phyloP scores from a whole-genome alignment of 2,329 filamentous ascomycete genomes.

The Plenodomus biglobosus region DNA sequence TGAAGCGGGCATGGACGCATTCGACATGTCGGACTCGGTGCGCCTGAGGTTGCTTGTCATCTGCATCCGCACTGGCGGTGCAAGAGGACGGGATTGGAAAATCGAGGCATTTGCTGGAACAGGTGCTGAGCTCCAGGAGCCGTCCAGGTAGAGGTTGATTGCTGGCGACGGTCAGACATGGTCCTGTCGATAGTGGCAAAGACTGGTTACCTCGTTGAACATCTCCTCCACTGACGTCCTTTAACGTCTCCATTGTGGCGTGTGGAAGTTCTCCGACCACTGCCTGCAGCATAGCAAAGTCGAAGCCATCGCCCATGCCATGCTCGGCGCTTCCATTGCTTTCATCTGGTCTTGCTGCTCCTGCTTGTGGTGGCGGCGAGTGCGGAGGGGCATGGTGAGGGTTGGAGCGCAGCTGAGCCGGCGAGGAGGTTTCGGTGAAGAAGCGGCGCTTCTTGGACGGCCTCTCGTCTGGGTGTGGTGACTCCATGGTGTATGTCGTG shows the following conservation, averaged over 20 bases:
- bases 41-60: constrained; percentile 27
- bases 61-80: constrained; percentile 23
- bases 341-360: constrained; percentile 4
- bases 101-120: constrained; percentile 12
- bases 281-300: constrained; percentile 57
- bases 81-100: constrained; percentile 22
- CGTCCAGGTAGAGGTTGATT: constrained; percentile 66
- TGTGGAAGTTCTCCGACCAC: constrained; percentile 58
- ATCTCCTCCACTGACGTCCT: constrained; percentile 54
- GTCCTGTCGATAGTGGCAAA: not conserved
- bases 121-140: constrained; percentile 57
- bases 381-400: constrained; percentile 32
- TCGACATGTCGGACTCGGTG: constrained; percentile 29
- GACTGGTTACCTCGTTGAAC: constrained; percentile 52
- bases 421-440: constrained; percentile 57
- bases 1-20: constrained; percentile 25
- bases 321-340: constrained; percentile 11
- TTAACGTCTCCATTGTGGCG: constrained; percentile 52
- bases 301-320: constrained; percentile 49
- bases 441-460: constrained; percentile 65
- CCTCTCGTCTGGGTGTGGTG: constrained; percentile 52
- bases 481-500: constrained; percentile 35
- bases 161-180: constrained; percentile 43
- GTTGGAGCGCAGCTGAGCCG: constrained; percentile 17
- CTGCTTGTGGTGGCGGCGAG: constrained; percentile 31